phyloP scores from a whole-genome alignment of 495 filamentous ascomycete species.

The Aspergillus conjunctus region DNA sequence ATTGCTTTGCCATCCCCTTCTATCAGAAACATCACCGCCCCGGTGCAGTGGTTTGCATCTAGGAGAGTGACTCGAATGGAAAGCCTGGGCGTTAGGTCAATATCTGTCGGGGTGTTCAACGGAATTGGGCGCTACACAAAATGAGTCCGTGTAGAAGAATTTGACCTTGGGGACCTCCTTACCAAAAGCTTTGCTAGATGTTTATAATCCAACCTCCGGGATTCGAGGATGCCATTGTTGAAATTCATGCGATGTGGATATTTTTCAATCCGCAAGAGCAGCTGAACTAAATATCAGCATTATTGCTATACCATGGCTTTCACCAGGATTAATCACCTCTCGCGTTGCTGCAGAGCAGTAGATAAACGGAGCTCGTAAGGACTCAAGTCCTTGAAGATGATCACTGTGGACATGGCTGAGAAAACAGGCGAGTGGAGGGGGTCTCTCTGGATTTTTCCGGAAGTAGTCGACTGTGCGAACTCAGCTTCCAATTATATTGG shows the following conservation, averaged over 20 bases:
- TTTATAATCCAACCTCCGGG: conserved; percentile 66
- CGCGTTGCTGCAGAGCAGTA: conserved; percentile 87
- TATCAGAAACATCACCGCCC: conserved; percentile 93
- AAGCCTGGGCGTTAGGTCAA: conserved; percentile 71
- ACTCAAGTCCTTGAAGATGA: conserved; percentile 83
- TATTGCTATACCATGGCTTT: background rate
- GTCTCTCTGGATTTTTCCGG: conserved; percentile 54
- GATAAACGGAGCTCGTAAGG: conserved; percentile 73
- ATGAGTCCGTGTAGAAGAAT: background rate
- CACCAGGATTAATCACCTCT: conserved; percentile 52
- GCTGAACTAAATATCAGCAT: conserved; percentile 30
- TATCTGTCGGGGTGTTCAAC: conserved; percentile 74
- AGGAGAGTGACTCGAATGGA: conserved; percentile 79
- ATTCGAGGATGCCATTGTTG: conserved; percentile 73
- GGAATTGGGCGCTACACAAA: conserved; percentile 72
- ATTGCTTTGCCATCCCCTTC: conserved; percentile 74
- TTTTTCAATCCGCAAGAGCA: conserved; percentile 73
- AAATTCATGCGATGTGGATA: conserved; percentile 79
- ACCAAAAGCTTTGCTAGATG: conserved; percentile 72
- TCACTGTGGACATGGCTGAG: conserved; percentile 93
- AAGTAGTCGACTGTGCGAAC: conserved; percentile 75
- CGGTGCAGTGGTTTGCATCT: conserved; percentile 90
- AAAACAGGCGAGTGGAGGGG: conserved; percentile 80
- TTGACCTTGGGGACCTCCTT: background rate
- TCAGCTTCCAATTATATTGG: conserved; percentile 7